Base-by-base conservation (phyloP, 176 grass and related monocot species). In the Ampelocalamus luodianensis region DNA sequence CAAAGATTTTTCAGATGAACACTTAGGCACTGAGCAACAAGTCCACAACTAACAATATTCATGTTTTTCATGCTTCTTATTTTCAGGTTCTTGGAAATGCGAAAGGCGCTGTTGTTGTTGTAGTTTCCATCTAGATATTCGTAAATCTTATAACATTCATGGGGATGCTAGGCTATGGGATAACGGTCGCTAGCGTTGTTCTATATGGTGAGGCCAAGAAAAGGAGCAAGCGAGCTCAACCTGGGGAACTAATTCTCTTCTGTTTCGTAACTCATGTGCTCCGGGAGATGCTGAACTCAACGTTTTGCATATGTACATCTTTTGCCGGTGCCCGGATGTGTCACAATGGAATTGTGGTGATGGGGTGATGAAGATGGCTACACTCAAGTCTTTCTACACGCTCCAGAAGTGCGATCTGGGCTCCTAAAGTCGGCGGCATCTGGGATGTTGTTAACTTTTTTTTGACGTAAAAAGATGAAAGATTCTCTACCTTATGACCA, bases 201-300 rank as follows among this genome's bases (percentile, higher is more conserved):
- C 58, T 92, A 2, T 92, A 92, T 0, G 88, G 87, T 20, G 87
- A 92, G 78, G 84, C 91, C 37, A 90, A 92, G 91, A 92, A 90
- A 71, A 89, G 87, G 72, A 90, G 61, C 84, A 92, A 85, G 61
- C 89, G 87, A 92, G 13, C 18, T 65, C 2, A 3, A 4, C 11
- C 0, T 17, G 44, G 27, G 7, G 12, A 59, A 26, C n/a, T 39
- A 39, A 1, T 1, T 24, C 49, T 51, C 38, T 51, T 8, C 13
- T 51, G n/a, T 62, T 51, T 80, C 11, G 22, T 8, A 37, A 22
- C 55, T n/a, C 20, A 1, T 53, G 43, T 39, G 6, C 56, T 68
- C 34, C 2, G 24, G 71, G 2, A 65, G 11, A 62, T 6, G 44
- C 22, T n/a, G 36, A 62, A 27, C 2, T 42, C 23, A 34, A 4